phyloP scores from a whole-genome alignment of 2,329 filamentous ascomycete species.

The Pseudogymnoascus sp. region DNA sequence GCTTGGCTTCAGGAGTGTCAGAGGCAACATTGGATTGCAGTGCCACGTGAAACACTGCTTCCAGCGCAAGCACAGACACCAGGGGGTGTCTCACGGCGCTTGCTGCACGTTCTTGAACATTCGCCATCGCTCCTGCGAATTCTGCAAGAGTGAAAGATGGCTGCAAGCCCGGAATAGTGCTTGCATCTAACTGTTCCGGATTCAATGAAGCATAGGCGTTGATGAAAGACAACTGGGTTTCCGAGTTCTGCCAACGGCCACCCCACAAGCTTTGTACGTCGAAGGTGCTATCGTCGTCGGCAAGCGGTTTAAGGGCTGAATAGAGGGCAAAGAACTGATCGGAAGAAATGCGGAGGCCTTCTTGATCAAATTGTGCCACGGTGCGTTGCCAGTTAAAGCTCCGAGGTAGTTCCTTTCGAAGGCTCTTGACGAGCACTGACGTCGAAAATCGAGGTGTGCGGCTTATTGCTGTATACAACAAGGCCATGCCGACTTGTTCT shows the following conservation, averaged over 20 bases:
- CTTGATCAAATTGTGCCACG: constrained; percentile 73
- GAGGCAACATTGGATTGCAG: constrained; percentile 56
- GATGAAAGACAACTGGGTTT: constrained; percentile 91
- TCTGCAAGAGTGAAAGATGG: constrained; percentile 66
- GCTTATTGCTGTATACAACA: constrained; percentile 61
- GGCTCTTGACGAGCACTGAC: constrained; percentile 51
- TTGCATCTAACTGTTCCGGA: constrained; percentile 72
- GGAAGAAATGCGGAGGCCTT: constrained; percentile 67
- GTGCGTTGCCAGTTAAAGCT: constrained; percentile 67
- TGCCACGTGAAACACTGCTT: constrained; percentile 59
- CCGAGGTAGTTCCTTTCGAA: constrained; percentile 56
- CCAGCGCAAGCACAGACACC: constrained; percentile 79
- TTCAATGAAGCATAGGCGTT: constrained; percentile 75
- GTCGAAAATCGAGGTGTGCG: constrained; percentile 49
- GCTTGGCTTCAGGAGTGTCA: constrained; percentile 56
- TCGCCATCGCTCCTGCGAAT: constrained; percentile 54
- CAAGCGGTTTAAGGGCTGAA: constrained; percentile 68
- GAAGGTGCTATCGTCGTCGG: constrained; percentile 54
- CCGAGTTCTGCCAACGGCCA: constrained; percentile 75
- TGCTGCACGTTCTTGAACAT: constrained; percentile 53
- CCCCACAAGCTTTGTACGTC: constrained; percentile 90
- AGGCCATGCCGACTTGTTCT: constrained; percentile 72
- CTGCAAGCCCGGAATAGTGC: constrained; percentile 74
- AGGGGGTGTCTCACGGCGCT: constrained; percentile 76
- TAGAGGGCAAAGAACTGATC: constrained; percentile 78